phyloP scores from a whole-genome alignment of 129 eudicot species.

The Saussurea involucrata region DNA sequence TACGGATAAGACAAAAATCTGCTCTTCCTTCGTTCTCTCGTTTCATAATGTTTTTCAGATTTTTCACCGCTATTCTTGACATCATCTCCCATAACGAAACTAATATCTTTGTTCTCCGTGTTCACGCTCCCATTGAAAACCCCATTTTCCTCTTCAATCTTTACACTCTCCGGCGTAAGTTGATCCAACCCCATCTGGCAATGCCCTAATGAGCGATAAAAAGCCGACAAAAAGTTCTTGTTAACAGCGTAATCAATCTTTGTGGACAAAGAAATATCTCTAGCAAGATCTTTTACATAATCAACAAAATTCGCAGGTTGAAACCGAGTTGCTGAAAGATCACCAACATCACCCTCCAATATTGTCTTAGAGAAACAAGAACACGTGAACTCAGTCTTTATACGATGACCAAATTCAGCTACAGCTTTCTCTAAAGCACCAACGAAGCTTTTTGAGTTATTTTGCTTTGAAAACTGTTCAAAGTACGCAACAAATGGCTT shows the following conservation, averaged over 20 bases:
- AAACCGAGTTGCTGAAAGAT: slow-evolving; percentile 33
- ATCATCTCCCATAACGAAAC: slow-evolving; percentile 15
- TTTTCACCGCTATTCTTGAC: neutral
- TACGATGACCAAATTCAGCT: slow-evolving; percentile 45
- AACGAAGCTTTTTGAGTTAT: slow-evolving; percentile 32
- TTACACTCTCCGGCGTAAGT: slow-evolving; percentile 32
- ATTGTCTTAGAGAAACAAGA: slow-evolving; percentile 36
- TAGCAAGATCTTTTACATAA: slow-evolving; percentile 35
- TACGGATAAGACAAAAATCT: slow-evolving; percentile 63
- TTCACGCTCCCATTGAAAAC: neutral
- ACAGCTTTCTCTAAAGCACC: slow-evolving; percentile 41
- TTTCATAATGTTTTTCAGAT: slow-evolving; percentile 34
- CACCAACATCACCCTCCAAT: slow-evolving; percentile 8
- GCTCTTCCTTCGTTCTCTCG: slow-evolving; percentile 69
- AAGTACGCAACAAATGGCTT: slow-evolving; percentile 44
- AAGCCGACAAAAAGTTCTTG: slow-evolving; percentile 51
- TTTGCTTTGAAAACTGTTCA: slow-evolving; percentile 37
- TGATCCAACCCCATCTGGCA: slow-evolving; percentile 46
- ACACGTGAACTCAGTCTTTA: slow-evolving; percentile 46
- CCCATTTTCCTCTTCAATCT: slow-evolving; percentile 15
- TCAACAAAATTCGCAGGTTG: slow-evolving; percentile 46
- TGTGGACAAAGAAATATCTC: slow-evolving; percentile 12
- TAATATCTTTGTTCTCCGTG: neutral
- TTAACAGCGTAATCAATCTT: slow-evolving; percentile 34
- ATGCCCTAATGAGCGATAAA: slow-evolving; percentile 58